Percentiles rank a stretch among this genome's conserved stretches.
Conservation (phyloP, 2,329 filamentous ascomycete species). For the Tolypocladium tundrense region DNA sequence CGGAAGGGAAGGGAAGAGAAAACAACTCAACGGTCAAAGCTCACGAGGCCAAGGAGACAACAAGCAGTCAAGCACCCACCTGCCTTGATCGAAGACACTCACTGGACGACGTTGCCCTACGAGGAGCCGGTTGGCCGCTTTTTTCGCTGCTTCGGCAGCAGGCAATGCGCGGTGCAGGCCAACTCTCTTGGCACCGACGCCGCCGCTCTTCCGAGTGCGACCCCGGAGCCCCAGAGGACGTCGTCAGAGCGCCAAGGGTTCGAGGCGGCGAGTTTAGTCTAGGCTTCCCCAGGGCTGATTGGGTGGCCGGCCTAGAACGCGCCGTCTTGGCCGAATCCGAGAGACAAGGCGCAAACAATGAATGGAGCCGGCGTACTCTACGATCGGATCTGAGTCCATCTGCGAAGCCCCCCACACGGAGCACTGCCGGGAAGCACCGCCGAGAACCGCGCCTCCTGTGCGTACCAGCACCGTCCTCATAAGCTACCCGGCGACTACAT, state of each 20-base stretch:
- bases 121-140: background rate
- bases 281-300: background rate
- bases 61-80: background rate
- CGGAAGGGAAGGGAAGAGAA: background rate
- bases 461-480: background rate
- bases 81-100: background rate
- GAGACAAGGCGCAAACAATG: background rate
- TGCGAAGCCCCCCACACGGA: background rate
- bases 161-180: background rate
- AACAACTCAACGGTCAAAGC: background rate
- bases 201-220: background rate
- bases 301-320: background rate
- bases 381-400: background rate
- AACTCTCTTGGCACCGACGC: background rate
- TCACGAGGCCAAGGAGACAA: background rate
- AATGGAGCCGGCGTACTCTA: background rate
- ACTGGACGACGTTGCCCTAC: background rate
- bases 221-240: background rate
- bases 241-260: background rate
- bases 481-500: background rate
- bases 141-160: background rate
- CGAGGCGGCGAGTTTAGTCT: background rate
- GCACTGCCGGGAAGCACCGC: background rate
- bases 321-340: background rate
- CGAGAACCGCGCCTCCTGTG: background rate